Percentiles rank a stretch among this genome's conserved stretches.
Conservation (phyloP, 75 land plant species). For the Larix kaempferi region DNA sequence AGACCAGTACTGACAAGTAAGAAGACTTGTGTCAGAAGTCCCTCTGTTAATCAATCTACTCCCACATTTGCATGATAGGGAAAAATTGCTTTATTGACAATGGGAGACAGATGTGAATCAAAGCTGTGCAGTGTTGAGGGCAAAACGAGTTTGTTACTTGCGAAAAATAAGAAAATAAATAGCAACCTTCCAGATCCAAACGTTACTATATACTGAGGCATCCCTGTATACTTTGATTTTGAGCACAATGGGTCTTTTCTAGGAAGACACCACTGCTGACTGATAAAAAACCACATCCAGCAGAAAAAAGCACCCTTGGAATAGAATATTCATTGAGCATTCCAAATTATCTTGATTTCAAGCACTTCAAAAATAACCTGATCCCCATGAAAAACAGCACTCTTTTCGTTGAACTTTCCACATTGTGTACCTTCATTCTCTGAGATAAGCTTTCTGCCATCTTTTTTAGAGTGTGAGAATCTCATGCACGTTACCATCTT, state of each 20-base stretch:
- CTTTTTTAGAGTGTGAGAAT: conserved; percentile 48
- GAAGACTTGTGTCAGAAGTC: background rate
- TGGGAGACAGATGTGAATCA: background rate
- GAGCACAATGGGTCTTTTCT: background rate
- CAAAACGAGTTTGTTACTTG: background rate
- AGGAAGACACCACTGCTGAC: background rate
- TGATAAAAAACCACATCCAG: background rate
- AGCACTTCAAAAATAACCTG: background rate
- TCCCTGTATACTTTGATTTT: background rate
- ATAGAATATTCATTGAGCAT: background rate
- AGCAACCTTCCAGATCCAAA: background rate
- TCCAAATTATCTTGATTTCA: background rate
- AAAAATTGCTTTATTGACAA: background rate
- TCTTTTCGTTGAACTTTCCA: background rate
- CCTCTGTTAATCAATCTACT: background rate
- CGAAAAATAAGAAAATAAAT: background rate
- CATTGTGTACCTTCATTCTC: background rate
- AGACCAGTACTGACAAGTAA: background rate
- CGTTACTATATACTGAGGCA: background rate
- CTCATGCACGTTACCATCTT: conserved; percentile 32
- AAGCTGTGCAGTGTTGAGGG: background rate
- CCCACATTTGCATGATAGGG: background rate
- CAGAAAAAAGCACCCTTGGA: background rate
- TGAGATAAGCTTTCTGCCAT: conserved; percentile 47
- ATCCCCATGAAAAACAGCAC: background rate